phyloP scores from a whole-genome alignment of 352 stramenopile species.

The Phytophthora parvispora region DNA sequence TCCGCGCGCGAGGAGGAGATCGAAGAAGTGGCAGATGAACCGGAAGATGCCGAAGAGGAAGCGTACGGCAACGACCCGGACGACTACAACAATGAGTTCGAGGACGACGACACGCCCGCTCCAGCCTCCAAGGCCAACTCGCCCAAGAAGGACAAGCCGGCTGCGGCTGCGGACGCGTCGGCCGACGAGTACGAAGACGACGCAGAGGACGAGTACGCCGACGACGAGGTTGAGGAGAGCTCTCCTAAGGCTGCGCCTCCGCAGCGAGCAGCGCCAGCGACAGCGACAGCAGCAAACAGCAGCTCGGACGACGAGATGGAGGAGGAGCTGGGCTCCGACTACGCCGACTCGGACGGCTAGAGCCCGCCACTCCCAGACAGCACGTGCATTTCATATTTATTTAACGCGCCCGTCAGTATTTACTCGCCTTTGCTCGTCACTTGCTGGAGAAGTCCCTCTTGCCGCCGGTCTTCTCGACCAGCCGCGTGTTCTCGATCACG shows the following conservation, averaged over 20 bases:
- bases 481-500: slow-evolving; percentile 91
- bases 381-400: no score
- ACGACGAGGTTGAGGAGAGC: slow-evolving; percentile 34
- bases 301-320: slow-evolving; percentile 46
- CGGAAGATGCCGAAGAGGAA: slow-evolving; percentile 18
- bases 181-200: slow-evolving; percentile 35
- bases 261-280: no score
- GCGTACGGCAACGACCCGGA: slow-evolving; percentile 50
- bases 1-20: slow-evolving; percentile 30
- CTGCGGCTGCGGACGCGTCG: slow-evolving; percentile 13
- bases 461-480: slow-evolving; percentile 94
- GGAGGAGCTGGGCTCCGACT: slow-evolving; percentile 53
- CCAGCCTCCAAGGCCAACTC: slow-evolving; percentile 1
- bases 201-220: slow-evolving; percentile 31
- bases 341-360: slow-evolving; percentile 65
- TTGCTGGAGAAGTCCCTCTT: slow-evolving; percentile 80
- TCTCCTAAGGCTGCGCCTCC: no score
- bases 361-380: no score
- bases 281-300: no score
- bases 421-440: no score
- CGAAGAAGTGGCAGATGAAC: slow-evolving; percentile 23
- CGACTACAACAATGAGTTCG: slow-evolving; percentile 55
- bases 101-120: slow-evolving; percentile 36
- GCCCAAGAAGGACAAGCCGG: background rate
- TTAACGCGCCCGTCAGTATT: no score